These are phyloP conservation scores for Saturnispora serradocipensis DNA, from an alignment of 805 yeast genomes.

Conservation along the genomic window DNA sequence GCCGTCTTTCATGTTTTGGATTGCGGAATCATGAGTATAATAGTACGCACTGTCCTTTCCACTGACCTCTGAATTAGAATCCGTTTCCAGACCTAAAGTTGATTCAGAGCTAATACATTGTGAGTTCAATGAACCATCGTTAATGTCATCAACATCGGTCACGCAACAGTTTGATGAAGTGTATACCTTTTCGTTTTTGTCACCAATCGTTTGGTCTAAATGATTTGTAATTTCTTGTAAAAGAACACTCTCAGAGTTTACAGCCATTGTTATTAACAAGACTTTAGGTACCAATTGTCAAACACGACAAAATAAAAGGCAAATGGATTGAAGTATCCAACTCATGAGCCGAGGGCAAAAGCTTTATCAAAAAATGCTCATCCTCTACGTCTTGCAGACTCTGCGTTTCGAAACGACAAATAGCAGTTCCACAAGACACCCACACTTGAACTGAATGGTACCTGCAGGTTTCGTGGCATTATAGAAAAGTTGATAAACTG, in stretches of 20 bases:
- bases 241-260: constrained; percentile 3
- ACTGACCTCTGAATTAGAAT: constrained; percentile 4
- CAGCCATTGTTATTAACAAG: background rate
- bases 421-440: constrained; percentile 95
- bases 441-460: constrained; percentile 78
- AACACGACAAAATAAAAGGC: background rate
- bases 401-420: constrained; percentile 68
- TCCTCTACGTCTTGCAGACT: constrained; percentile 4
- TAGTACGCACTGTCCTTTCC: constrained; percentile 15
- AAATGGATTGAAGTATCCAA: background rate
- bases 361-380: background rate
- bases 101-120: background rate
- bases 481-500: constrained; percentile 66
- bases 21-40: constrained; percentile 24
- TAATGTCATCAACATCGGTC: background rate
- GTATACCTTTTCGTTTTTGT: background rate
- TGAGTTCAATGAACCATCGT: background rate
- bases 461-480: constrained; percentile 68
- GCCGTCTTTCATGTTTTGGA: constrained; percentile 17
- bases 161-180: background rate
- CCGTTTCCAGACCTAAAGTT: background rate
- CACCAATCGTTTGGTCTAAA: constrained; percentile 1
- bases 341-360: background rate
- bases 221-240: constrained; percentile 2
- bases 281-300: background rate